These are phyloP conservation scores for Quercus variabilis DNA, from an alignment of 306 rosid genomes.

Conservation along the genomic window DNA sequence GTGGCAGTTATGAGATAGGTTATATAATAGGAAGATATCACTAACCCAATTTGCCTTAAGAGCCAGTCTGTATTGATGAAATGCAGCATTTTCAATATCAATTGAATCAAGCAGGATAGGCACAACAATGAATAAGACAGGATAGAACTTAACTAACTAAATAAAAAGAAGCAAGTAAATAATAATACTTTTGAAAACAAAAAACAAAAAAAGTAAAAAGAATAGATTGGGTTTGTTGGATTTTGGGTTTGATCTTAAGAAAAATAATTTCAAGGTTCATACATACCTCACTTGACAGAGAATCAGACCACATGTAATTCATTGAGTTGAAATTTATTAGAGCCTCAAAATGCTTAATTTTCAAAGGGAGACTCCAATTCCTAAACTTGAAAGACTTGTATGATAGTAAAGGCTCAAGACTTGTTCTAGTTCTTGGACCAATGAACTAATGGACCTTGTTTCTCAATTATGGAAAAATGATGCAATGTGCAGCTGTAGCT, in stretches of 20 bases:
- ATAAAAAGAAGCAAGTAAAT: background rate
- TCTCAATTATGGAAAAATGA: background rate
- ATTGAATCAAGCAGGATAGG: background rate
- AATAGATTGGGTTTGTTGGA: background rate
- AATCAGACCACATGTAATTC: background rate
- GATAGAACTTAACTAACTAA: background rate
- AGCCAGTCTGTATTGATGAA: background rate
- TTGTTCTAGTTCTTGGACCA: background rate
- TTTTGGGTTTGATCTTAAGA: background rate
- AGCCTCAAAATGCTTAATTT: background rate
- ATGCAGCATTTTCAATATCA: background rate
- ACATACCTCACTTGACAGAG: background rate
- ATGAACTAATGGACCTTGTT: background rate
- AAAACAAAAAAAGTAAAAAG: too few relatives aligned
- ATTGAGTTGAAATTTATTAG: background rate
- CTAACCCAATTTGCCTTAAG: background rate
- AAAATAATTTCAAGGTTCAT: background rate
- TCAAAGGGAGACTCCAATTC: background rate
- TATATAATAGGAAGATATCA: background rate
- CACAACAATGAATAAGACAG: background rate
- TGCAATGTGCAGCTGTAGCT: background rate
- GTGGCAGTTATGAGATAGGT: background rate
- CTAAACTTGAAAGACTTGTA: background rate
- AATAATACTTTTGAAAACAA: background rate
- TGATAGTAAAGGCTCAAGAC: background rate